Percentiles rank a stretch among this genome's conserved stretches.
phyloP scores from a whole-genome alignment of 2,329 filamentous ascomycete genomes.

The Magnaporthiopsis poae region DNA sequence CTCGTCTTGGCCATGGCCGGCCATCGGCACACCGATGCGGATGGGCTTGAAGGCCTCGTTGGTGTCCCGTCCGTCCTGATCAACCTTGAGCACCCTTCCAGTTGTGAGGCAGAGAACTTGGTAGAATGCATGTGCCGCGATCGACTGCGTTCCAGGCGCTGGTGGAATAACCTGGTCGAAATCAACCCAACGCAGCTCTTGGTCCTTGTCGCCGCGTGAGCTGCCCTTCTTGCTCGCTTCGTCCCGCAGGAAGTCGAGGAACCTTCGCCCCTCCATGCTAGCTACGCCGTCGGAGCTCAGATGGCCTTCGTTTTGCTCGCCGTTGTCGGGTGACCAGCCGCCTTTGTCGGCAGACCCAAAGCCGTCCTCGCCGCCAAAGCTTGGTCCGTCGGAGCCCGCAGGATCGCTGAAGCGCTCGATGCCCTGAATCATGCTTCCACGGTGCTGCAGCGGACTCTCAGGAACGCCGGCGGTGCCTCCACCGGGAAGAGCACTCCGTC shows the following conservation, averaged over 20 bases:
- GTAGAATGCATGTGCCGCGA: conserved; percentile 66
- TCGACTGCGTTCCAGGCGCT: conserved; percentile 39
- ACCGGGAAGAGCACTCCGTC: conserved; percentile 25
- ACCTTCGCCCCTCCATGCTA: conserved; percentile 36
- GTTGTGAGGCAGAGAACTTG: conserved; percentile 64
- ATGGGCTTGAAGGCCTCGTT: conserved; percentile 37
- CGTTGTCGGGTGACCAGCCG: conserved; percentile 13
- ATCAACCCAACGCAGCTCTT: conserved; percentile 38
- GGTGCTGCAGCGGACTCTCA: conserved; percentile 30
- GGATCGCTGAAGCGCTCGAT: conserved; percentile 41
- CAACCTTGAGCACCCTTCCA: conserved; percentile 51
- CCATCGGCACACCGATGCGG: conserved; percentile 29
- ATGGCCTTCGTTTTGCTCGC: conserved; percentile 7
- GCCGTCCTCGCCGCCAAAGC: conserved; percentile 18
- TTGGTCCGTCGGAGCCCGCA: conserved; percentile 24
- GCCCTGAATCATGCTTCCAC: conserved; percentile 25
- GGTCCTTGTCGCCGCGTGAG: conserved; percentile 20
- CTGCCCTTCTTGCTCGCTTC: conserved; percentile 24
- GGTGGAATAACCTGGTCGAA: conserved; percentile 64
- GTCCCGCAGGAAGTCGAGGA: conserved; percentile 33
- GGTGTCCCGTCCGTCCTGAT: conserved; percentile 41
- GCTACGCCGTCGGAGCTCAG: conserved; percentile 21
- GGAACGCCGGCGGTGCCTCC: conserved; percentile 22
- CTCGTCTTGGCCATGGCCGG: neutral
- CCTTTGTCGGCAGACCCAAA: conserved; percentile 21